Evolutionary conservation across 345 rosid species (phyloP).

Genomic region (Euclidium syriacum): DNA sequence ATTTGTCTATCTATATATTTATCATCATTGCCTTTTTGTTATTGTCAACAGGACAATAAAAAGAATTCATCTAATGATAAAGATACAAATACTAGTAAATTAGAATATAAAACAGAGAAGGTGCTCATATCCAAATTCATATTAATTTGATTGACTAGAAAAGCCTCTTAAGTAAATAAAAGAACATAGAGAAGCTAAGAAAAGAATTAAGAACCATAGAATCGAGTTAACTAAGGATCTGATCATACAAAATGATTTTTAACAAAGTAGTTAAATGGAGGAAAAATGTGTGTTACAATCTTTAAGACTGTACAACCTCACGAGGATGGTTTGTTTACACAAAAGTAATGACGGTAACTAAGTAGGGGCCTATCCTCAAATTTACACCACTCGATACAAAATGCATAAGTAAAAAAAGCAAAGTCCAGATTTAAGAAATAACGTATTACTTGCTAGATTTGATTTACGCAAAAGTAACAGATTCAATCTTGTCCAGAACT

Average conservation of each 20-base stretch:
- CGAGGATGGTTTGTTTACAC: slow-evolving; percentile 25
- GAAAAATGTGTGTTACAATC: slow-evolving; percentile 20
- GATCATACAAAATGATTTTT: slow-evolving; percentile 4
- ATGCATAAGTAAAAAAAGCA: slow-evolving; percentile 16
- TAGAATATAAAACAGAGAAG: too few species aligned
- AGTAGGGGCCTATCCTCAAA: slow-evolving; percentile 23
- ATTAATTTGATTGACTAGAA: background rate
- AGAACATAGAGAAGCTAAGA: background rate
- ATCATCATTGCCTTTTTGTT: background rate
- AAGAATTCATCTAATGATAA: background rate
- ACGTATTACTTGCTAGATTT: slow-evolving; percentile 5
- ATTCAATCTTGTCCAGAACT: slow-evolving; percentile 77
- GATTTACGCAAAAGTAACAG: slow-evolving; percentile 26
- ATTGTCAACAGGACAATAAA: background rate
- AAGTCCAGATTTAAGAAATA: background rate
- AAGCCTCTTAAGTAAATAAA: too few species aligned
- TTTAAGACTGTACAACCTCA: slow-evolving; percentile 27
- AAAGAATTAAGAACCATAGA: background rate
- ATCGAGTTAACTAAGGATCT: background rate
- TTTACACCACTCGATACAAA: slow-evolving; percentile 26
- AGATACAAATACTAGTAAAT: background rate
- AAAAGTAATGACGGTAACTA: slow-evolving; percentile 10
- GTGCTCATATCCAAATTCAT: background rate
- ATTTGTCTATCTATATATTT: too few species aligned
- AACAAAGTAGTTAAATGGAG: background rate